Percentiles rank a stretch among this genome's conserved stretches.
phyloP scores from a whole-genome alignment of 2,329 filamentous ascomycete genomes.

The Lecanosticta acicola region DNA sequence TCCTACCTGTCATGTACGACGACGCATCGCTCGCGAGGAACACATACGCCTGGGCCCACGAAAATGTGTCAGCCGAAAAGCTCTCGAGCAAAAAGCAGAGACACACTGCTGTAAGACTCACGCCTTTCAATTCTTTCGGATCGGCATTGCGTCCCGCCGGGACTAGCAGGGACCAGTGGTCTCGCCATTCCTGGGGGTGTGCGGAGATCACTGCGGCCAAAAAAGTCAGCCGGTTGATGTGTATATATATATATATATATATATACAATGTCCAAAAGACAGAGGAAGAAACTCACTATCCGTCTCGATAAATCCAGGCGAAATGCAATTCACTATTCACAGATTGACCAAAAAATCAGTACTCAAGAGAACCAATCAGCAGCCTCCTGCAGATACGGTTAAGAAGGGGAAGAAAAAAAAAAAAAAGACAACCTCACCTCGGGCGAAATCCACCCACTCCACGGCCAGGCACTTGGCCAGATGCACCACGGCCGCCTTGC shows the following conservation, averaged over 20 bases:
- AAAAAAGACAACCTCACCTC: slow-evolving; percentile 14
- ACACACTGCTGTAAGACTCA: neutral
- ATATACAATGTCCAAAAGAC: too few species aligned
- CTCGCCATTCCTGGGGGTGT: slow-evolving; percentile 35
- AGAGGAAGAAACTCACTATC: slow-evolving; percentile 23
- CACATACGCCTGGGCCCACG: slow-evolving; percentile 42
- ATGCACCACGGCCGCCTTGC: slow-evolving; percentile 47
- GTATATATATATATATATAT: too few species aligned
- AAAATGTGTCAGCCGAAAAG: too few species aligned
- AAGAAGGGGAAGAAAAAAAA: too few species aligned
- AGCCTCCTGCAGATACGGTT: too few species aligned
- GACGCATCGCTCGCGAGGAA: slow-evolving; percentile 46
- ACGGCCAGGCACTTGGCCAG: slow-evolving; percentile 69
- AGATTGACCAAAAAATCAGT: neutral
- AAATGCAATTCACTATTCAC: slow-evolving; percentile 36
- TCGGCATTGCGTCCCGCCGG: slow-evolving; percentile 36
- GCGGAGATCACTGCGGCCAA: slow-evolving; percentile 24
- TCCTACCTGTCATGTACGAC: slow-evolving; percentile 44
- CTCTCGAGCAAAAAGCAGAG: neutral
- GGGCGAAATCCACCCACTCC: slow-evolving; percentile 67
- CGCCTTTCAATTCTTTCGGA: slow-evolving; percentile 36
- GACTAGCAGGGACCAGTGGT: slow-evolving; percentile 38
- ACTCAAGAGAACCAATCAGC: neutral
- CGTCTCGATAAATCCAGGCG: slow-evolving; percentile 39
- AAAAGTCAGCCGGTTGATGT: neutral